Conservation (phyloP, 306 rosid species). For the Datisca glomerata region DNA sequence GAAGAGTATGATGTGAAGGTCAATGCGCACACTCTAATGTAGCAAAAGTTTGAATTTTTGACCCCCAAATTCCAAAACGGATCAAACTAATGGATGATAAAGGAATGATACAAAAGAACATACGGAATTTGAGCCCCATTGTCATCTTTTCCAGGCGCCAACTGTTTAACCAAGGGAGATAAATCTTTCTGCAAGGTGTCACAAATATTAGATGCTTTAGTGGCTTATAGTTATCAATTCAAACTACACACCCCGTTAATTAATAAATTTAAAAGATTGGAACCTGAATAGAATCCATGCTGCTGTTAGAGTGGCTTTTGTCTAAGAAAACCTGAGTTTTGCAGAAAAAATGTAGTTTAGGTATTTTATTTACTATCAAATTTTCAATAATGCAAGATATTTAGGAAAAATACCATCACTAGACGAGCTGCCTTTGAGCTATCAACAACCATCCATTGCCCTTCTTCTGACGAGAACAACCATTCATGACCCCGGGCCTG, state of each 20-base stretch:
- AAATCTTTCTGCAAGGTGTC: conserved; percentile 62
- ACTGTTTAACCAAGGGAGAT: conserved; percentile 66
- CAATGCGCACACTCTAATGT: no score
- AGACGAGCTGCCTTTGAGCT: conserved; percentile 90
- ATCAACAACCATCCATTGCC: conserved; percentile 92
- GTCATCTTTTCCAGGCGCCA: conserved; percentile 59
- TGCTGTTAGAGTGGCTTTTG: conserved; percentile 40
- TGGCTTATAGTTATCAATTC: conserved; percentile 3
- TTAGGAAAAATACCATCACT: conserved; percentile 50
- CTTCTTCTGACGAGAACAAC: conserved; percentile 94
- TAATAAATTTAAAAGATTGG: conserved; percentile 17
- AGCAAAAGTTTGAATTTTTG: no score
- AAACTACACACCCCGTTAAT: conserved; percentile 5
- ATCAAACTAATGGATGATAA: no score
- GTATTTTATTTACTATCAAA: conserved; percentile 6
- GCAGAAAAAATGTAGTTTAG: conserved; percentile 19
- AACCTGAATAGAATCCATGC: conserved; percentile 94
- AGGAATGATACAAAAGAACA: conserved; percentile 13
- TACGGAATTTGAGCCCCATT: conserved; percentile 80
- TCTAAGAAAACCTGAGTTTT: conserved; percentile 61
- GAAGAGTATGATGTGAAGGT: no score
- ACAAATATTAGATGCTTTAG: conserved; percentile 20
- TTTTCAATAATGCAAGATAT: not conserved
- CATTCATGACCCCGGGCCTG: conserved; percentile 82
- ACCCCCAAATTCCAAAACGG: no score